Evolutionary conservation across 1,284 basidiomycete genomes (phyloP), one percentile per base, ranked within the genome.

Genomic region (Mrakiaceae sp.): DNA sequence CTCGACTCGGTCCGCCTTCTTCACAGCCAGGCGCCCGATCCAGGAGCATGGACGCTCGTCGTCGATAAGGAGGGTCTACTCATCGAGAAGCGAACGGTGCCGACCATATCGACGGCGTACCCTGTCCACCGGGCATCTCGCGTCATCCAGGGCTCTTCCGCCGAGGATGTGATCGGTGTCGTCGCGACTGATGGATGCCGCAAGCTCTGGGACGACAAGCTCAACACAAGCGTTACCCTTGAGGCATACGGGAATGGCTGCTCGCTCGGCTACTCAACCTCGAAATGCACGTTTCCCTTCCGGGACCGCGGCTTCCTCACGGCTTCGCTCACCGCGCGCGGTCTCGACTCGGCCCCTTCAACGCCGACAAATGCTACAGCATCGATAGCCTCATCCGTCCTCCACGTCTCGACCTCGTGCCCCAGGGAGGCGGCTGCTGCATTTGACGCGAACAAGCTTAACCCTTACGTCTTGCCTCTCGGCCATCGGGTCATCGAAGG

Each of bases 131-230:
- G 87, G 67, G 91, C 90, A 0, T 87, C 89, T 73, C 89, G 92
- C 75, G 90, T 98, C 67, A 87, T 98, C 58, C 88, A 98, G 73
- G 94, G 95, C 1, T 83, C 96, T 8, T 89, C 91, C 0, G 94
- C 94, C 0, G 95, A 97, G 71, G 95, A 98, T 72, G 79, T 96
- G 12, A 86, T 84, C 0, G 81, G 85, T 0, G 81, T 89, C 11
- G 79, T 93, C 39, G 81, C 82, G 5, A 85, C 87, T 64, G 83
- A 84, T 39, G 83, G 85, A 64, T 87, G 84, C 68, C 82, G 90
- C 63, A 85, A 83, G 73, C 79, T 82, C 56, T 96, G 92, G 92
- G 92, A 96, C 71, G 86, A 90, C 67, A 81, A 86, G 49, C 84
- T 90, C 70, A 88, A 87, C 67, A 84, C 83, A 11, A 83, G 81